Percentiles rank a stretch among this genome's conserved stretches.
phyloP scores from a whole-genome alignment of 495 filamentous ascomycete species.

The Astrothelium macrocarpum region DNA sequence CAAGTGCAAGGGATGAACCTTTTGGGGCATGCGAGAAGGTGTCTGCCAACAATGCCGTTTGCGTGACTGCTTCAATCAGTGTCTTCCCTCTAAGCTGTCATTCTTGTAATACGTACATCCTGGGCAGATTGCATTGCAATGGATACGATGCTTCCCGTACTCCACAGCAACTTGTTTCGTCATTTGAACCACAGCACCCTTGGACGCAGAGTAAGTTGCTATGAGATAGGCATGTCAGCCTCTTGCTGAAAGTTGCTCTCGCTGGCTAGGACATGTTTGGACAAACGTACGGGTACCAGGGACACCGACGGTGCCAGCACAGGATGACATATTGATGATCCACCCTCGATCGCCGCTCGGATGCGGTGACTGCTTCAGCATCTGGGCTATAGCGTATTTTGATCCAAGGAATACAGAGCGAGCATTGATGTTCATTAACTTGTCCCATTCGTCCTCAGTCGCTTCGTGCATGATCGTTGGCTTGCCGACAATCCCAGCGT shows the following conservation, averaged over 20 bases:
- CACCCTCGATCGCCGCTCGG: constrained; percentile 22
- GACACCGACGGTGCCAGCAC: constrained; percentile 12
- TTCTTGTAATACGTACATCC: not conserved
- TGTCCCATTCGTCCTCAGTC: constrained; percentile 10
- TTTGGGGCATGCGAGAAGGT: not conserved
- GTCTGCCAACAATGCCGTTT: not conserved
- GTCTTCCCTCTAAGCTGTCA: not conserved
- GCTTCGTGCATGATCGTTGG: constrained; percentile 6
- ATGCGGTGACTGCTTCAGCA: constrained; percentile 22
- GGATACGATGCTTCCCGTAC: not conserved
- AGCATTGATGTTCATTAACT: constrained; percentile 15
- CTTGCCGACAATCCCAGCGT: not conserved
- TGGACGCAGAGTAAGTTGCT: constrained; percentile 3
- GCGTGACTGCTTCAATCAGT: not conserved
- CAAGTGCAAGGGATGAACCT: not conserved
- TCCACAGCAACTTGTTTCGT: not conserved
- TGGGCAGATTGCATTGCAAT: not conserved
- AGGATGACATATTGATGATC: constrained; percentile 20
- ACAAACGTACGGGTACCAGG: not conserved
- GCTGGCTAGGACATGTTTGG: not conserved
- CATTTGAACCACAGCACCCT: not conserved
- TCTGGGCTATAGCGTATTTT: constrained; percentile 20
- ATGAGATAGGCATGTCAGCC: not conserved
- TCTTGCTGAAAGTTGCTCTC: not conserved
- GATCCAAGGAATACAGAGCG: constrained; percentile 23